Percentiles rank a stretch among this genome's conserved stretches.
Conservation (phyloP, 2,329 filamentous ascomycete genomes). For the Didymella exigua region DNA sequence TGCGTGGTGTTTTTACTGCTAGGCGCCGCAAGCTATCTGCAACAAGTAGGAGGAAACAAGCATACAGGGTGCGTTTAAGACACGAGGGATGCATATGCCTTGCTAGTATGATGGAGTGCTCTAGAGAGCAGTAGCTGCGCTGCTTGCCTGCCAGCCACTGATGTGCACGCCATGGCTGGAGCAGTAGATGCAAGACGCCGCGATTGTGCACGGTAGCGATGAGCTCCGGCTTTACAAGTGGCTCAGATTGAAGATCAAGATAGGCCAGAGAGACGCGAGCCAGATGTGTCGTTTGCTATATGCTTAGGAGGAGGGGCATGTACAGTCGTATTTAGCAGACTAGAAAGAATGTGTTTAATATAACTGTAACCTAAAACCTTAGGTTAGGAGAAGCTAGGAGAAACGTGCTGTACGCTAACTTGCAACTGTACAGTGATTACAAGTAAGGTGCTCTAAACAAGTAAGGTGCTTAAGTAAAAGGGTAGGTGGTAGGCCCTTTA, state of each 20-base stretch:
- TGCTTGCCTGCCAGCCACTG: background rate
- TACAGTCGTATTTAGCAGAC: no score
- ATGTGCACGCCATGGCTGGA: background rate
- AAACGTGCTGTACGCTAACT: no score
- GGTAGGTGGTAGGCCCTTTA: no score
- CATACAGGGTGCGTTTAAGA: background rate
- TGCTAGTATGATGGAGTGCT: background rate
- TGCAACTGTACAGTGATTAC: no score
- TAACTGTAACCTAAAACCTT: no score
- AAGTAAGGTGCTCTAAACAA: no score
- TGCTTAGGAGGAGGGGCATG: background rate
- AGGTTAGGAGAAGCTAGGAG: no score
- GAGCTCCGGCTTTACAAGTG: background rate
- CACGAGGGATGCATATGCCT: background rate
- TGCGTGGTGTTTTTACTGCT: background rate
- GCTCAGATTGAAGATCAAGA: background rate
- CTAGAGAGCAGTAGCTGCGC: background rate
- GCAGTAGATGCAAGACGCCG: background rate
- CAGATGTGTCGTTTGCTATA: background rate
- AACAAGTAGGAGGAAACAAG: conserved; percentile 3
- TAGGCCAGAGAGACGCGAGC: background rate
- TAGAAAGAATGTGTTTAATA: no score
- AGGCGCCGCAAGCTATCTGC: background rate
- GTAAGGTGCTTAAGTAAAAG: no score
- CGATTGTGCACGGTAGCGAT: background rate